Evolutionary conservation across 805 yeast species (phyloP), one percentile per base, ranked within the genome.

Genomic region (Allodekkera sacchari): DNA sequence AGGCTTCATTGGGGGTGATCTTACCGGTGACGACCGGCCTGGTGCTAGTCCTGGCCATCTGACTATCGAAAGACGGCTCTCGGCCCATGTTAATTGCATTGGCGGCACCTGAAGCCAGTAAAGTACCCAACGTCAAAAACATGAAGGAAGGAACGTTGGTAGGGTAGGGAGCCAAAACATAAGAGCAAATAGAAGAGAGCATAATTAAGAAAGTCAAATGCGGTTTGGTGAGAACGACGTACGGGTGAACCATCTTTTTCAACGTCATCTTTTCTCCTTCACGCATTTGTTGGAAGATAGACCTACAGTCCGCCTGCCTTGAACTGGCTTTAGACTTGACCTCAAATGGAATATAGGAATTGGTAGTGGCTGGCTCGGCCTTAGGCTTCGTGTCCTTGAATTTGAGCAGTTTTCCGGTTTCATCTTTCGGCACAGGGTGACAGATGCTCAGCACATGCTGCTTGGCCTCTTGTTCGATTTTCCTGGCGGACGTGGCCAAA

Each of bases 1-100:
- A 87, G 0, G 97, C 95, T 48, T 89, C 85, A 1, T 49, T 48
- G 1, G 96, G 75, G 0, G 84, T 69, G 5, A 92, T 63, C 4
- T 74, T 48, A 0, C 96, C 96, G 15, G 84, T 65, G 1, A 88
- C 97, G 3, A 92, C 88, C 0, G 98, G 98, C 48, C 98, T 67
- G 5, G 78, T 70, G 7, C 81, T 73, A 0, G 98, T 92, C 50
- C 98, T 67, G 4, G 78, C 71, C 98, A 92, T 92, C 50, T 71
- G 68, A 28, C 71, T 67, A 51, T 92, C 98, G 50, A 76, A 92
- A 14, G 74, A 81, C 2, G 96, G 95, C 57, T 92, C 98, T 44
- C 98, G 66, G 2, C 87, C 97, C 95, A 88, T 89, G 51, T 92
- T 92, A 29, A 92, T 85, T 4, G 97, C 94, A 58, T 92, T 92